Base-by-base conservation (phyloP, 1,284 basidiomycete species). In the Microbotryum intermedium region DNA sequence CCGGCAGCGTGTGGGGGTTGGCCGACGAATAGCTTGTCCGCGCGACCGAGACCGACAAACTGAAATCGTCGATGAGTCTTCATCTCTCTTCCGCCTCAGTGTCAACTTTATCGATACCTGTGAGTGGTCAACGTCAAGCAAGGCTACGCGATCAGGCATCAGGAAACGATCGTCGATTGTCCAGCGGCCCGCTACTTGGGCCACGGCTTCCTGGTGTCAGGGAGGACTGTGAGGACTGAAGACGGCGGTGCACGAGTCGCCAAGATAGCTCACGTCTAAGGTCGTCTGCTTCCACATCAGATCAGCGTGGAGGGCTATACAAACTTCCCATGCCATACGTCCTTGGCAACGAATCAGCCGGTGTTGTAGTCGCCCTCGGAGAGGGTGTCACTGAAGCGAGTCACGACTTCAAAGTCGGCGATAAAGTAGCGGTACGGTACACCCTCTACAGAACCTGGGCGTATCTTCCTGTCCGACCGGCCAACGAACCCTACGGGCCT, bases 271-370 rank as follows among this genome's bases (percentile, higher is more conserved):
- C 34, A 39, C 18, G 34, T 39, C 34, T 16, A 39, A 39, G 13
- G 13, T 16, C 34, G 34, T 16, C 18, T 5, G 55, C 34, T 58
- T 84, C 80, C 67, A 64, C 69, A 29, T 6, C 54, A 47, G 75
- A 74, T 64, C 69, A 72, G 52, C 71, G 70, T 26, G 67, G 69
- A 2, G 80, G 80, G 3, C 71, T 81, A 26, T 82, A 81, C 72
- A 75, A 75, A 48, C 71, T 76, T 9, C 60, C 78, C 5, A 83
- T 88, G 62, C 93, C 93, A 6, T 82, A 83, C 63, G 79, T 82
- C 13, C 76, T 90, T 43, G 93, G 93, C 9, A 82, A 83, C 66
- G 93, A 97, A 73, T 80, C 80, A 0, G 80, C 87, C 2, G 93
- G 93, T 4, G 82, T 78, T 5, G 80, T 97, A 54, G 80, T 88